These are phyloP conservation scores for Nyssa sinensis DNA, from an alignment of 148 eudicot genomes.

Conservation along the genomic window DNA sequence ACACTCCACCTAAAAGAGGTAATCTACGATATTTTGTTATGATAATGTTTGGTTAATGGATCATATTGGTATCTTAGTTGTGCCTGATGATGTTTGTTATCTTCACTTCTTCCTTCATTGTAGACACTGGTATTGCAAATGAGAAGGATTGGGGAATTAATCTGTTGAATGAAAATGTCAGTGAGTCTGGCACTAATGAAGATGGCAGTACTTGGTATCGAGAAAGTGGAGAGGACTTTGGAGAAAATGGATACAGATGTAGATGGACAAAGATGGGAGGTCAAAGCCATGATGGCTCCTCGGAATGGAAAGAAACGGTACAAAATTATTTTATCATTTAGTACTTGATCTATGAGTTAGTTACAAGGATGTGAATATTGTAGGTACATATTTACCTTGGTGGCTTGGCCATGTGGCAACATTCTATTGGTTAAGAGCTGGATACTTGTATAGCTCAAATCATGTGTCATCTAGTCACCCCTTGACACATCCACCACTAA, in stretches of 20 bases:
- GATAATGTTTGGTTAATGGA: background rate
- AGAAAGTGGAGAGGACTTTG: constrained; percentile 85
- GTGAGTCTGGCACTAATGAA: constrained; percentile 80
- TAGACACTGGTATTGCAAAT: constrained; percentile 98
- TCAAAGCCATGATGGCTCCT: constrained; percentile 69
- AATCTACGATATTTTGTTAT: constrained; percentile 1
- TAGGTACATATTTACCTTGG: too few relatives aligned
- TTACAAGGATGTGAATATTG: too few relatives aligned
- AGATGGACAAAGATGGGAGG: constrained; percentile 99
- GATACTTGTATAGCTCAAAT: too few relatives aligned
- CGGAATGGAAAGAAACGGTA: constrained; percentile 99
- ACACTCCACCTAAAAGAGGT: constrained; percentile 98
- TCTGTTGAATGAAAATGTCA: constrained; percentile 64
- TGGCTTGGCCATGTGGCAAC: too few relatives aligned
- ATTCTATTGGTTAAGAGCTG: too few relatives aligned
- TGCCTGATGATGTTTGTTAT: constrained; percentile 20
- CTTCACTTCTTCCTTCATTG: constrained; percentile 16
- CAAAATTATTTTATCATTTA: constrained; percentile 2
- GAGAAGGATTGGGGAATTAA: constrained; percentile 97
- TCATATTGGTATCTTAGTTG: constrained; percentile 5
- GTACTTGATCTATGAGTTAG: background rate
- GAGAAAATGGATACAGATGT: constrained; percentile 90
- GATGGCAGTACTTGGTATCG: constrained; percentile 95
- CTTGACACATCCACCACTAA: too few relatives aligned
- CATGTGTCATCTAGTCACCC: too few relatives aligned